phyloP scores from a whole-genome alignment of 768 basidiomycete genomes.

The Leccinellum luteum region DNA sequence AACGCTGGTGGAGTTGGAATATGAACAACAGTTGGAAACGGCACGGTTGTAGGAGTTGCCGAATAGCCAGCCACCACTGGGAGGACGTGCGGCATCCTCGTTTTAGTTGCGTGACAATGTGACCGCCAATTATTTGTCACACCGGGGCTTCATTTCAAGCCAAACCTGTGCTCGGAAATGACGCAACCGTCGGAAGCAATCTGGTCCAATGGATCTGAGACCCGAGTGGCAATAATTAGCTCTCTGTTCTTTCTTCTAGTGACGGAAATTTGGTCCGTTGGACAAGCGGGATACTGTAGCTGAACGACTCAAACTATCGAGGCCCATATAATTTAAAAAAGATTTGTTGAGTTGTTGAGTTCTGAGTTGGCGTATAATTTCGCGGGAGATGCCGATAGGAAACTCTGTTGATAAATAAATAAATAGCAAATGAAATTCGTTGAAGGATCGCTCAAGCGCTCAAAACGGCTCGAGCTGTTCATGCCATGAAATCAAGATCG shows the following conservation, averaged over 20 bases:
- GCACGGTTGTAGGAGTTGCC: conserved; percentile 1
- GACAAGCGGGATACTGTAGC: not conserved
- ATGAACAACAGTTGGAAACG: not conserved
- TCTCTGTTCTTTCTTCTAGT: conserved; percentile 10
- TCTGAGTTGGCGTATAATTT: not conserved
- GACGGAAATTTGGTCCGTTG: not conserved
- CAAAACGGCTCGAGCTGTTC: too few relatives aligned
- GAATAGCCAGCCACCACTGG: not conserved
- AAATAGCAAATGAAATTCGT: not conserved
- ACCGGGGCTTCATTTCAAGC: conserved; percentile 20
- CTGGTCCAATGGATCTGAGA: conserved; percentile 13
- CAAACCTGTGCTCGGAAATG: conserved; percentile 33
- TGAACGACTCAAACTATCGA: not conserved
- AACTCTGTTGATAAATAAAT: not conserved
- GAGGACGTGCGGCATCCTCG: not conserved
- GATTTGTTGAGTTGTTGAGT: not conserved
- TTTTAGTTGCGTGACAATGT: conserved; percentile 28
- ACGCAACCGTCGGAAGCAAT: conserved; percentile 11
- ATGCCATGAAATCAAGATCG: not conserved
- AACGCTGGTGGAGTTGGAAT: conserved; percentile 48
- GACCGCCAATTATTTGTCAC: conserved; percentile 24
- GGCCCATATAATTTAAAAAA: not conserved
- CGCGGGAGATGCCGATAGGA: conserved; percentile 8
- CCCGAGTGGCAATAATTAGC: conserved; percentile 5
- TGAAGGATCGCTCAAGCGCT: too few relatives aligned